phyloP scores from a whole-genome alignment of 257 asterid genomes.

The Solanum sitiens region DNA sequence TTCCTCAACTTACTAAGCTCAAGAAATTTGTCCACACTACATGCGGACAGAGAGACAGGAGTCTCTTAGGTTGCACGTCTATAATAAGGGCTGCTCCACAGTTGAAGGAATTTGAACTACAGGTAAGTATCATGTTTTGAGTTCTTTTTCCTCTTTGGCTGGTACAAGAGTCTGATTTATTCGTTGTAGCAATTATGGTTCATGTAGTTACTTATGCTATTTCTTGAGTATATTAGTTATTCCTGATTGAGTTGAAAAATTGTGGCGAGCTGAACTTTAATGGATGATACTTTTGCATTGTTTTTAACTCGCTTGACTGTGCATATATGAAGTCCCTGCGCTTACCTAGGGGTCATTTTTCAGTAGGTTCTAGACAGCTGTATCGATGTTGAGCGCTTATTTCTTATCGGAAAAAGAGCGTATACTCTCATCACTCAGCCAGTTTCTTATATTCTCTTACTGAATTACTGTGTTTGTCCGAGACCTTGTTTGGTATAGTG shows the following conservation, averaged over 20 bases:
- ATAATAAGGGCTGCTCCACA: conserved; percentile 30
- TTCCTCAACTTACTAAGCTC: conserved; percentile 40
- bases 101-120: conserved; percentile 37
- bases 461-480: too few relatives aligned
- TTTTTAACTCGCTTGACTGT: neutral
- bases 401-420: neutral
- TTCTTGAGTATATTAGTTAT: neutral
- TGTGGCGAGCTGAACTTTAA: neutral
- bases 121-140: conserved; percentile 20
- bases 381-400: neutral
- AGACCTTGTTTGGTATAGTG: too few relatives aligned
- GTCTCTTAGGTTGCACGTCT: conserved; percentile 43
- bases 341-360: neutral
- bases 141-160: neutral
- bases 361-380: too few relatives aligned
- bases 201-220: neutral
- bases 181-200: neutral
- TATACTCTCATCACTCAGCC: neutral
- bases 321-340: neutral
- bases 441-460: neutral
- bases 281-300: neutral
- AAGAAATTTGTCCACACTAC: conserved; percentile 35
- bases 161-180: neutral
- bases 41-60: conserved; percentile 29
- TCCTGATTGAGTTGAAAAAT: neutral